Percentiles rank a stretch among this genome's conserved stretches.
These are phyloP conservation scores for Macrotyloma uniflorum DNA, from an alignment of 306 rosid genomes.

Conservation along the genomic window DNA sequence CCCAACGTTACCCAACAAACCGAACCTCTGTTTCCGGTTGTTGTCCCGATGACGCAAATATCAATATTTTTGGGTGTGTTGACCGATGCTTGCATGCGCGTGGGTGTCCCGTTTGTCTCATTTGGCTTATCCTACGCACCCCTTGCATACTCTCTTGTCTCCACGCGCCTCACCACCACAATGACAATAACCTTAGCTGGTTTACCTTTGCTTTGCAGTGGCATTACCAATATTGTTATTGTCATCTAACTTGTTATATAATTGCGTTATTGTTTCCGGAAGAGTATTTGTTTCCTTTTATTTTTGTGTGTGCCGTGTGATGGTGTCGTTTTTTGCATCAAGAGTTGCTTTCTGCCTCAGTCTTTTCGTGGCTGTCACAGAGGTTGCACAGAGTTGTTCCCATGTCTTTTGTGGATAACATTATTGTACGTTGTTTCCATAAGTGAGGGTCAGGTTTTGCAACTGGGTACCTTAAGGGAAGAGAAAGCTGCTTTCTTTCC, in stretches of 20 bases:
- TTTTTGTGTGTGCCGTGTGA: not conserved
- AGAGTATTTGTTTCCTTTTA: not conserved
- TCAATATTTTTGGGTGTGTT: conserved; percentile 5
- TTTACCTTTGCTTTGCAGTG: not conserved
- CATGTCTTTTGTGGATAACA: conserved; percentile 44
- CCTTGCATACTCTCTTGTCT: not conserved
- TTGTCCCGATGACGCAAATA: conserved; percentile 30
- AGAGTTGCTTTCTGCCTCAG: conserved; percentile 51
- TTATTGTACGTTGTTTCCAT: conserved; percentile 41
- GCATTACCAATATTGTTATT: not conserved
- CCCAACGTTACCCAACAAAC: conserved; percentile 47
- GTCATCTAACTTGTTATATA: conserved; percentile 15
- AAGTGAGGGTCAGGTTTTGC: not conserved
- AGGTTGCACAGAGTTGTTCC: conserved; percentile 40
- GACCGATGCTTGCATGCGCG: conserved; percentile 49
- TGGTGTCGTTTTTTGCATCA: conserved; percentile 43
- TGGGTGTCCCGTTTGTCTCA: conserved; percentile 41
- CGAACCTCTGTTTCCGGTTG: conserved; percentile 24
- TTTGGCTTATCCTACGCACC: conserved; percentile 40
- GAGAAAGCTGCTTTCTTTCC: conserved; percentile 2
- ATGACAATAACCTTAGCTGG: not conserved
- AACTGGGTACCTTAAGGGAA: conserved; percentile 1
- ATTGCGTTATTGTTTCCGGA: not conserved
- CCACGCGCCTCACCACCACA: conserved; percentile 20
- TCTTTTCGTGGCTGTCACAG: conserved; percentile 23